A percentile compares a stretch with the other conserved stretches of the same genome.
Conservation (phyloP, 495 filamentous ascomycete species). For the Penicillium flavigenum region DNA sequence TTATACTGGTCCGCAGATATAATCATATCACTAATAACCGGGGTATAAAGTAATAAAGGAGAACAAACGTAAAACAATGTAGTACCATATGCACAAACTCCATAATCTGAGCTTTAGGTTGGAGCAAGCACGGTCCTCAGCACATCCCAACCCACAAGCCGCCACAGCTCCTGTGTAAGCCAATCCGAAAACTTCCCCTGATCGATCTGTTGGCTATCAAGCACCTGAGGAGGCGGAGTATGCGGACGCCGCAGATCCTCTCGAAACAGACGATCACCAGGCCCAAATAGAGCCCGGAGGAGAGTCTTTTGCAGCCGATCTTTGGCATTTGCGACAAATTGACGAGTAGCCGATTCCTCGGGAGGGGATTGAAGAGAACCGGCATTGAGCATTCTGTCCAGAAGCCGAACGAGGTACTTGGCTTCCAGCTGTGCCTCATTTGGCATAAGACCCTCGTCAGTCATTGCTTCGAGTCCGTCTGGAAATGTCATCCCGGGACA, state of each 20-base stretch:
- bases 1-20: background rate
- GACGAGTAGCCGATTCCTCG: background rate
- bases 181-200: conserved; percentile 38
- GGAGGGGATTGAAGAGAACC: conserved; percentile 3
- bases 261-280: conserved; percentile 30
- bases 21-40: background rate
- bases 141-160: conserved; percentile 51
- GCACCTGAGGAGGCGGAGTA: conserved; percentile 23
- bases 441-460: conserved; percentile 22
- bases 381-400: conserved; percentile 34
- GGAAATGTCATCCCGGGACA: conserved; percentile 30
- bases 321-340: conserved; percentile 28
- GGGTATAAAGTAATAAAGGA: background rate
- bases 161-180: conserved; percentile 50
- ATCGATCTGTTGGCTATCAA: conserved; percentile 4
- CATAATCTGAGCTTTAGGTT: background rate
- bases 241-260: conserved; percentile 24
- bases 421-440: conserved; percentile 31
- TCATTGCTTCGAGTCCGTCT: conserved; percentile 28
- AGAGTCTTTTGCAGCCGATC: conserved; percentile 42
- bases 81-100: background rate
- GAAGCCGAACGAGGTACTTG: conserved; percentile 38
- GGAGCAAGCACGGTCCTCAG: conserved; percentile 17
- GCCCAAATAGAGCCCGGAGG: conserved; percentile 41
- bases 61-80: background rate